Conservation (phyloP, 1,284 basidiomycete genomes). For the Rhodotorula glutinis region DNA sequence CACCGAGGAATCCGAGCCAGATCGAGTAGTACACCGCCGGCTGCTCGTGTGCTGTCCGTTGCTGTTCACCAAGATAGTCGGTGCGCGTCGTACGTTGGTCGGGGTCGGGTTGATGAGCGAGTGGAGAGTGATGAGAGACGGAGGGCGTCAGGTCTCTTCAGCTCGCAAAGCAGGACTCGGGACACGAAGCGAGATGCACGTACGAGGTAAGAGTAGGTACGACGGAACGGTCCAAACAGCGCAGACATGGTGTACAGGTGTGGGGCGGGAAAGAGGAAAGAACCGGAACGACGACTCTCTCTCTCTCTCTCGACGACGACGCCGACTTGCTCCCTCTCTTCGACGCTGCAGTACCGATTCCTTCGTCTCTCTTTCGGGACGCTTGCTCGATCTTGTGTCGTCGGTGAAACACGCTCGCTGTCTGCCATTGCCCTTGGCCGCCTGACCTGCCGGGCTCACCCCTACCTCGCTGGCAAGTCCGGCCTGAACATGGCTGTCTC, state of each 20-base stretch:
- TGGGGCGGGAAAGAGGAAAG: not conserved
- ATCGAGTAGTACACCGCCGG: constrained; percentile 89
- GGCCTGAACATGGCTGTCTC: too few relatives aligned
- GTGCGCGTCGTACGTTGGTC: not conserved
- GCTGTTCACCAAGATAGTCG: constrained; percentile 49
- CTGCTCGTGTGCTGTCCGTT: constrained; percentile 83
- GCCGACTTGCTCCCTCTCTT: too few relatives aligned
- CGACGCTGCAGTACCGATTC: too few relatives aligned
- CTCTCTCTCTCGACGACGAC: not conserved
- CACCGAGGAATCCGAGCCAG: constrained; percentile 59
- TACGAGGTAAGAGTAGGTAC: constrained; percentile 35
- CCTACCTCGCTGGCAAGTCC: too few relatives aligned
- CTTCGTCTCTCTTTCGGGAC: too few relatives aligned
- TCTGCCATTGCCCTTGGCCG: too few relatives aligned
- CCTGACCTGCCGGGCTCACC: too few relatives aligned
- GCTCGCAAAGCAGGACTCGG: too few relatives aligned
- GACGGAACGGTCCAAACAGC: constrained; percentile 28
- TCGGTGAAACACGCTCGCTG: too few relatives aligned
- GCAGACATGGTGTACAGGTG: constrained; percentile 25
- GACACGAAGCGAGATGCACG: not conserved
- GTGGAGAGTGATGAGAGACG: not conserved
- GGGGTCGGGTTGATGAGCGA: not conserved
- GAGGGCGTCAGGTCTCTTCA: not conserved
- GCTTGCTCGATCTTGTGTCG: too few relatives aligned
- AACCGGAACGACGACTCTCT: not conserved